These are phyloP conservation scores for Aspergillus sp. DNA, from an alignment of 2,329 filamentous ascomycete species.

Conservation along the genomic window DNA sequence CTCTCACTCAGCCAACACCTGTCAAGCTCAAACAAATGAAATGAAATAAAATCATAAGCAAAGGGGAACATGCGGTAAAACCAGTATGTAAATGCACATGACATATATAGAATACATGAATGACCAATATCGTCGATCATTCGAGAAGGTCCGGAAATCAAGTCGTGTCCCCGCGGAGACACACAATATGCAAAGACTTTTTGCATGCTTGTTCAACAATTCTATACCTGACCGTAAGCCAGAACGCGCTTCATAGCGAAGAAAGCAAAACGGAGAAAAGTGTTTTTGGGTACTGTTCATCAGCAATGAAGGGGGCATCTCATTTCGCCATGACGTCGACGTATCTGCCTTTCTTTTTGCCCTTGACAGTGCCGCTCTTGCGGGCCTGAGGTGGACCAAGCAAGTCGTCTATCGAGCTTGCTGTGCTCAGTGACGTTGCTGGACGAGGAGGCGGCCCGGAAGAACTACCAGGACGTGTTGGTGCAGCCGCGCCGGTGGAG, in stretches of 20 bases:
- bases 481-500: constrained; percentile 32
- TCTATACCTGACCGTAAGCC: constrained; percentile 8
- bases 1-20: constrained; percentile 4
- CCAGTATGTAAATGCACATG: constrained; percentile 8
- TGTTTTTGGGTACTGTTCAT: constrained; percentile 11
- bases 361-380: constrained; percentile 62
- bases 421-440: constrained; percentile 78
- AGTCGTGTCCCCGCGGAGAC: constrained; percentile 3
- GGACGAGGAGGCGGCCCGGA: constrained; percentile 61
- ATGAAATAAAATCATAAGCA: constrained; percentile 6
- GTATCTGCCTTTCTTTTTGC: constrained; percentile 82
- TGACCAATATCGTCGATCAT: background rate
- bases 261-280: constrained; percentile 14
- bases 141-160: constrained; percentile 6
- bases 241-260: constrained; percentile 8
- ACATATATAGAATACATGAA: constrained; percentile 10
- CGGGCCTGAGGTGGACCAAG: constrained; percentile 71
- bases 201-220: constrained; percentile 1
- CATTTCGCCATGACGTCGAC: constrained; percentile 89
- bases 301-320: constrained; percentile 7
- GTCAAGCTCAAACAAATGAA: constrained; percentile 7
- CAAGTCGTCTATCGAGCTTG: constrained; percentile 93
- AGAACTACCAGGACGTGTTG: constrained; percentile 35
- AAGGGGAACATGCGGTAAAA: constrained; percentile 1
- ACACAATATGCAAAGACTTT: constrained; percentile 13